Conservation (phyloP, 345 rosid species). For the Rhodamnia argentea region DNA sequence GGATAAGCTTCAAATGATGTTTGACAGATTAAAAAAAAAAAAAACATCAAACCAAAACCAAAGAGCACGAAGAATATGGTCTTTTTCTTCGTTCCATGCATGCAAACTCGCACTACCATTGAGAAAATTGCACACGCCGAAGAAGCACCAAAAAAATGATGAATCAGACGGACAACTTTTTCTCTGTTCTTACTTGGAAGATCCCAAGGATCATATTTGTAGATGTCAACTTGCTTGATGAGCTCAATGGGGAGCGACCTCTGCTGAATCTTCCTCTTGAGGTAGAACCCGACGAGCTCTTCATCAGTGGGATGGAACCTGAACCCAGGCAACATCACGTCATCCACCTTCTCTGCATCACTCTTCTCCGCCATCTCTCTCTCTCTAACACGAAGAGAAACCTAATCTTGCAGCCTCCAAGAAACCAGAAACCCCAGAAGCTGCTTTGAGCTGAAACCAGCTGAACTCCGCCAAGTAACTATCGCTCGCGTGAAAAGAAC, state of each 20-base stretch:
- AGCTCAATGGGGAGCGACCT: constrained; percentile 59
- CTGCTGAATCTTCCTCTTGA: constrained; percentile 57
- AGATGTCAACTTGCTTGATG: constrained; percentile 88
- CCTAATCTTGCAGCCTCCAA: background rate
- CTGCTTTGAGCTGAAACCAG: background rate
- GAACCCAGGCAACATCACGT: constrained; percentile 80
- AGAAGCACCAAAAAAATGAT: background rate
- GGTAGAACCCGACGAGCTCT: constrained; percentile 86
- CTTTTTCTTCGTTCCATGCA: background rate
- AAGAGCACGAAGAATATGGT: background rate
- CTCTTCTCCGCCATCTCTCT: constrained; percentile 17
- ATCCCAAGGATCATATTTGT: constrained; percentile 95
- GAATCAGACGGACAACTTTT: background rate
- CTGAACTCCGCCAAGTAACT: background rate
- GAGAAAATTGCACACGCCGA: background rate
- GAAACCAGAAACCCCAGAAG: background rate
- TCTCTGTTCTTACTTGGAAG: constrained; percentile 66
- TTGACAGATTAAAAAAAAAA: background rate
- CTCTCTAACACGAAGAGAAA: background rate
- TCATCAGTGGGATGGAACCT: constrained; percentile 96
- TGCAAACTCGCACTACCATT: background rate
- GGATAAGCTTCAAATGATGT: background rate
- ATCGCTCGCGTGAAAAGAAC: background rate
- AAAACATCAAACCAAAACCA: background rate
- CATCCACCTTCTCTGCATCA: constrained; percentile 49